Evolutionary conservation across 371 early-diverging fungal species (phyloP), one percentile per base, ranked within the genome.

Genomic region (Mucor racemosus): DNA sequence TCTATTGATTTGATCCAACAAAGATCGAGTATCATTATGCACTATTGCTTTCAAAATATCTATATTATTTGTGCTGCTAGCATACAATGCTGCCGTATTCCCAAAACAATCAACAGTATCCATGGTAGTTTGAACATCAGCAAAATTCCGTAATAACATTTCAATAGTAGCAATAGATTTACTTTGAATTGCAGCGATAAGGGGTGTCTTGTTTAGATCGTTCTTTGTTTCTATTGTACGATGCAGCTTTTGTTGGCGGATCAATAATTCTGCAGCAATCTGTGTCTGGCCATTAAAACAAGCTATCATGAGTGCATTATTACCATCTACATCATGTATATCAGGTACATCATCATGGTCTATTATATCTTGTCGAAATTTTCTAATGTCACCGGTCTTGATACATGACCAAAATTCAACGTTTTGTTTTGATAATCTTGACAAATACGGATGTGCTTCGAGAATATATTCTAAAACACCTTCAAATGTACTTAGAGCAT

Each of bases 401-500:
- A 71, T 53, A 5, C 69, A 65, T 36, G 68, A 67, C 85, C 86
- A 84, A 33, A 80, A 76, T 1, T 46, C 34, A 33, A 74, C 54
- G 38, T 84, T 86, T 17, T 65, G 74, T 31, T 48, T 21, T 0
- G 84, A 78, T 0, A 87, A 36, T 1, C 64, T 61, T 1, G 75
- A 64, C 19, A 87, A 65, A n/a, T 74, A 69, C 3, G 71, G 62
- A 31, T 60, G 63, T 35, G 79, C 75, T 10, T 76, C 70, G 19
- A 76, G 65, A 8, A 87, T 77, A 54, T 86, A 87, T 4, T 81
- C 78, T 7, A 85, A 56, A 3, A 84, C 85, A 0, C 78, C 86
- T 42, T 87, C 87, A 55, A 87, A 61, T 6, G 87, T 85, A 33
- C 83, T 85, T 13, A 87, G 68, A 1, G 85, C 80, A 66, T 84